These are phyloP conservation scores for Candida sphagnicola DNA, from an alignment of 805 yeast genomes.

Conservation along the genomic window DNA sequence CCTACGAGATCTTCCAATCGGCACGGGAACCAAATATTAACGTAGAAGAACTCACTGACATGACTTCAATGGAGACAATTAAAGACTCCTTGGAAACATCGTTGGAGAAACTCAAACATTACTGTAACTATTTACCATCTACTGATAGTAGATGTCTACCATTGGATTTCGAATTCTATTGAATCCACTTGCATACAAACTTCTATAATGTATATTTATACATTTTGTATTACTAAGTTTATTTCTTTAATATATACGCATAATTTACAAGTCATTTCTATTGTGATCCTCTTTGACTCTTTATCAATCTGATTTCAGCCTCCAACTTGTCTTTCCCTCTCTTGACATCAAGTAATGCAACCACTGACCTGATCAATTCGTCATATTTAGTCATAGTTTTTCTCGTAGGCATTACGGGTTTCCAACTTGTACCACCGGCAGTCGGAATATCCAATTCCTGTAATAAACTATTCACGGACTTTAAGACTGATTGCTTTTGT, in stretches of 20 bases:
- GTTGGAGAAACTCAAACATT: background rate
- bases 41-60: conserved; percentile 1
- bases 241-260: background rate
- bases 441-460: conserved; percentile 78
- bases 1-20: conserved; percentile 2
- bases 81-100: background rate
- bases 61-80: background rate
- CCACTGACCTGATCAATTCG: conserved; percentile 63
- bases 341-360: conserved; percentile 74
- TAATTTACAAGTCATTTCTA: conserved; percentile 5
- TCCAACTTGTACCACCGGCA: conserved; percentile 45
- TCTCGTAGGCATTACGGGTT: conserved; percentile 86
- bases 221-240: no score
- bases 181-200: conserved; percentile 4
- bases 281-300: conserved; percentile 36
- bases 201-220: no score
- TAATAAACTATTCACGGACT: conserved; percentile 64
- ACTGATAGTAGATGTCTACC: background rate
- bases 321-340: conserved; percentile 84
- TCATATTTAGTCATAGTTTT: conserved; percentile 76
- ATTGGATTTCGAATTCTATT: conserved; percentile 4
- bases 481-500: conserved; percentile 67
- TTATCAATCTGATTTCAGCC: conserved; percentile 56
- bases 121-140: background rate
- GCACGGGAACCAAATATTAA: background rate